Base-by-base conservation (phyloP, 371 early-diverging fungal genomes). In the Mucor saturninus region DNA sequence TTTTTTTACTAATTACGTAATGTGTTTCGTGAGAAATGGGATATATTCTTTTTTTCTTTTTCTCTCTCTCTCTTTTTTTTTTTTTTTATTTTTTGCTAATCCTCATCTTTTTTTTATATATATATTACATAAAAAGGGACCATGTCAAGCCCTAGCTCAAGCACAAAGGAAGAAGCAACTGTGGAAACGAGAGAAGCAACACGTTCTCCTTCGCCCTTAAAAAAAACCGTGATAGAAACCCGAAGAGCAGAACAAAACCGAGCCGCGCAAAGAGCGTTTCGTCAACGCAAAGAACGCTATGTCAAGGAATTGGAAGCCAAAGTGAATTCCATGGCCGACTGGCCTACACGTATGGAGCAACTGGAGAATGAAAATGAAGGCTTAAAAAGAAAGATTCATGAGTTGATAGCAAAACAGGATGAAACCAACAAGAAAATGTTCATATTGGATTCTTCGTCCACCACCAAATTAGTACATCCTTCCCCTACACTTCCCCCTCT, bases 261-360 rank as follows among this genome's bases (percentile, higher is more conserved):
- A 43, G 88, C 85, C 11, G 89, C 89, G 3, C 90, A 90, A 68
- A 76, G 88, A 39, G 88, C 89, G 1, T 90, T 89, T 66, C 83
- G 91, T 46, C 87, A 89, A 68, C 78, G 91, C n/a, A 91, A 89
- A 61, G 87, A 88, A 57, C 77, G 77, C 7, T 85, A 89, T 64
- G 83, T 89, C 15, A 85, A 85, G 56, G 90, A 86, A 39, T 72
- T 91, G 10, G 90, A 91, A 60, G 72, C 71, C 1, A 85, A 85
- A 62, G 83, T 83, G 4, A 72, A 73, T 42, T n/a, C 65, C 14
- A 66, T 82, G 67, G 73, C 78, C 49, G 68, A 69, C 30, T 69
- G 71, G 71, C 62, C 62, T 13, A 35, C 59, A 30, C 62, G 67
- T 39, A 66, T 71, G 66, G 71, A 71, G 45, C 69, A 63, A 8